Base-by-base conservation (phyloP, 805 yeast species). In the Lipomyces orientalis region DNA sequence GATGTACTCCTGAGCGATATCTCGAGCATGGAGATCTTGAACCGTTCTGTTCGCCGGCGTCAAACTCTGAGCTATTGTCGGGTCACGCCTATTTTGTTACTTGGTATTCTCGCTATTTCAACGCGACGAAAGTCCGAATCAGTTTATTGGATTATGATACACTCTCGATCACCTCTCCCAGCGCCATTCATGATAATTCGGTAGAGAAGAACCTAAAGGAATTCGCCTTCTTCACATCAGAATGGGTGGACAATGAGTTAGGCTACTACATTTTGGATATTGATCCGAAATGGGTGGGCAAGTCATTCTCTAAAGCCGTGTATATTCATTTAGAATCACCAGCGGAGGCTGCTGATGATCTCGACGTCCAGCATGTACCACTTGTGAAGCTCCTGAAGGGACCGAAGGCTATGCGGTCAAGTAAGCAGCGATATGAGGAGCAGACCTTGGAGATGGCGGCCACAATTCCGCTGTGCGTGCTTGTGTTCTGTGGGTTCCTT, bases 11-110 rank as follows among this genome's bases (percentile, higher is more conserved):
- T 1, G 89, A 89, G 63, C 79, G 85, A 59, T 92, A 90, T 76
- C 83, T 80, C 72, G 78, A 81, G 62, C 82, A 81, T 68, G 76
- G 79, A 19, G 73, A 80, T 1, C 85, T 92, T 52, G 95, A 82
- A 61, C 97, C 97, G n/a, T 90, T 91, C 78, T 92, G 97, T 78
- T 85, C 90, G 25, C 97, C 97, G 12, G 81, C 80, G 43, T 93
- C 90, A 73, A 84, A 87, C 66, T 73, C 82, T 12, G 82, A 80
- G 52, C 81, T 90, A 79, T 83, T 84, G 70, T 77, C 85, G 66
- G 97, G 84, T 39, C 79, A 83, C 64, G 85, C 90, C 0, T 90
- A 90, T 73, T 92, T 93, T 74, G 78, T 90, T 62, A 88, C 94
- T 9, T 92, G 97, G 97, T 92, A 81, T 78, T 83, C 94, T 1